Conservation (phyloP, 768 basidiomycete species). For the Auricularia sp. region DNA sequence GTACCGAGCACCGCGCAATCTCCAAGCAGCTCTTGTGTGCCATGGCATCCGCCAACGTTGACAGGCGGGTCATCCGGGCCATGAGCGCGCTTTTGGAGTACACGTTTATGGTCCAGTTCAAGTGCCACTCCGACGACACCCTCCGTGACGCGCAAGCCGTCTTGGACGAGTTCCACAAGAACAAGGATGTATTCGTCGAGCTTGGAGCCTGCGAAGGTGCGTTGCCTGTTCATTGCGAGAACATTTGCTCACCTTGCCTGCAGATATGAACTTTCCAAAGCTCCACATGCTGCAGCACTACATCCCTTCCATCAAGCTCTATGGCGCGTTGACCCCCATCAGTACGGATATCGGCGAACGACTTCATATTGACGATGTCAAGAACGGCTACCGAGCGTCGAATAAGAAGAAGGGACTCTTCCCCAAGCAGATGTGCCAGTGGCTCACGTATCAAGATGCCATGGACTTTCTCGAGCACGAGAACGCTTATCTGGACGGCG, state of each 20-base stretch:
- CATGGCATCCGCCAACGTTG: slow-evolving; percentile 16
- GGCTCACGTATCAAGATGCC: not conserved
- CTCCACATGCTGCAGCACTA: not conserved
- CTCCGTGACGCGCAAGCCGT: slow-evolving; percentile 17
- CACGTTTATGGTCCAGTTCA: slow-evolving; percentile 22
- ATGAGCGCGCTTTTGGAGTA: slow-evolving; percentile 24
- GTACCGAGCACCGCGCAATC: slow-evolving; percentile 3
- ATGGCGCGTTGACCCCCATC: not conserved
- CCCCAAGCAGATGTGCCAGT: not conserved
- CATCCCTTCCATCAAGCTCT: not conserved
- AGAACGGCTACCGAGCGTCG: not conserved
- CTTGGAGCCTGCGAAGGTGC: slow-evolving; percentile 9
- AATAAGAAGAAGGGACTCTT: not conserved
- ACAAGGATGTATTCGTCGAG: slow-evolving; percentile 21
- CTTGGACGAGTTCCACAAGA: slow-evolving; percentile 17
- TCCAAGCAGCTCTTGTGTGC: slow-evolving; percentile 16
- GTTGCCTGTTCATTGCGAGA: not conserved
- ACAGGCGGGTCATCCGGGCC: slow-evolving; percentile 12
- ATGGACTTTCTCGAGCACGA: not conserved
- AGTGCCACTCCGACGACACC: slow-evolving; percentile 18
- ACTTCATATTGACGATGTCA: not conserved
- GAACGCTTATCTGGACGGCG: not conserved
- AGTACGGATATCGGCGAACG: not conserved
- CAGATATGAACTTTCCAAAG: slow-evolving; percentile 1
- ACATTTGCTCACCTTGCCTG: slow-evolving; percentile 25